Conservation (phyloP, 2,329 filamentous ascomycete genomes). For the Aspergillus persii region DNA sequence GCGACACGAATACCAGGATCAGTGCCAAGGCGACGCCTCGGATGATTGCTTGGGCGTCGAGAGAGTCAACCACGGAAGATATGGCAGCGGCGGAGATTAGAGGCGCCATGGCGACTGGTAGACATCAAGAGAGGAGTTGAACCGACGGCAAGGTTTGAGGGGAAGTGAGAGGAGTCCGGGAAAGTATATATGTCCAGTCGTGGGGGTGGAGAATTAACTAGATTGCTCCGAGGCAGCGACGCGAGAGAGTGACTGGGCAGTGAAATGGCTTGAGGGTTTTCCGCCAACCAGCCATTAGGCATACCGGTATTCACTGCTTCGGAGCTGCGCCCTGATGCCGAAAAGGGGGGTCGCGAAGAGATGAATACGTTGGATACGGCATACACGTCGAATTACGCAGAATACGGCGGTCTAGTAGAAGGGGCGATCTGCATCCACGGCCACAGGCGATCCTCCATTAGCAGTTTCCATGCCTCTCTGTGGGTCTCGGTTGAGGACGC, state of each 20-base stretch:
- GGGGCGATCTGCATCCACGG: not conserved
- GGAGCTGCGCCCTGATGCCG: not conserved
- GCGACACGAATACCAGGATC: conserved; percentile 19
- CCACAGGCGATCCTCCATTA: not conserved
- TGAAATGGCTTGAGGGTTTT: not conserved
- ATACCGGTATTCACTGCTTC: not conserved
- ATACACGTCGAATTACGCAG: conserved; percentile 7
- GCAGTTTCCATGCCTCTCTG: not conserved
- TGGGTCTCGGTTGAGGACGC: not conserved
- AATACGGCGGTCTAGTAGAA: conserved; percentile 6
- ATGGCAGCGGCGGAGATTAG: conserved; percentile 11
- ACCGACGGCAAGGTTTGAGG: not conserved
- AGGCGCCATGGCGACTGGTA: not conserved
- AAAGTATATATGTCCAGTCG: not conserved
- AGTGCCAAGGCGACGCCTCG: conserved; percentile 22
- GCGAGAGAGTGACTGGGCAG: not conserved
- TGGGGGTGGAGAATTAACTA: not conserved
- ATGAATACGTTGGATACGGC: not conserved
- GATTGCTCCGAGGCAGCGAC: not conserved
- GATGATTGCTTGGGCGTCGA: conserved; percentile 23
- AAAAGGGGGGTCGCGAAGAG: not conserved
- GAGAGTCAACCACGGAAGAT: conserved; percentile 22
- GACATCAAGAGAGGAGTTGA: not conserved
- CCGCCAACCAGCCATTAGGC: not conserved
- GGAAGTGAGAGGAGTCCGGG: not conserved